Evolutionary conservation across 1,139 yeast species (phyloP).

Genomic region (Scheffersomyces titani): DNA sequence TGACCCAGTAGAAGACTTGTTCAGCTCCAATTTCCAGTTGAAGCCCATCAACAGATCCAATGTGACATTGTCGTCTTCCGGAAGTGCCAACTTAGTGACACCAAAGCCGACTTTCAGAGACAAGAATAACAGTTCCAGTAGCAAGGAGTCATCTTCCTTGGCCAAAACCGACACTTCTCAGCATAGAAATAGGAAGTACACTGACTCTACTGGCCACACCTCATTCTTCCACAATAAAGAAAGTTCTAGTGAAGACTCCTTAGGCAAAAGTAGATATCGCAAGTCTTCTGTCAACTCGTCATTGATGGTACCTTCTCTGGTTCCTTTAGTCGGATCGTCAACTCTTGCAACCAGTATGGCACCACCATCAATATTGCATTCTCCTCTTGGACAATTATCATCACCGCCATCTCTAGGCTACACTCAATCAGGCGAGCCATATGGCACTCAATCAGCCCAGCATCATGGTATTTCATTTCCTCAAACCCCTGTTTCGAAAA

Average conservation of each 20-base stretch:
- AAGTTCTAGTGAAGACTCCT: neutral
- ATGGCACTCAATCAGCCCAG: too few species aligned
- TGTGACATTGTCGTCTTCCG: constrained; percentile 22
- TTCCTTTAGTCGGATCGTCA: constrained; percentile 11
- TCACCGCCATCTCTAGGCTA: neutral
- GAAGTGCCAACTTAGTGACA: neutral
- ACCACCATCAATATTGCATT: neutral
- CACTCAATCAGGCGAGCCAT: neutral
- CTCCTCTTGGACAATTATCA: neutral
- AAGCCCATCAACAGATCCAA: constrained; percentile 35
- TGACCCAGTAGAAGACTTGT: constrained; percentile 13
- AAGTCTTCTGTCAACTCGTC: constrained; percentile 32
- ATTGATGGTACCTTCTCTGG: constrained; percentile 7
- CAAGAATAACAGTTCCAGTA: neutral
- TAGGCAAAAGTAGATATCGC: constrained; percentile 17
- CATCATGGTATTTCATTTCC: neutral
- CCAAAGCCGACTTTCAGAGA: neutral
- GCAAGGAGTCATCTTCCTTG: neutral
- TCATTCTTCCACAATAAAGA: neutral
- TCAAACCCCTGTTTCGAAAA: neutral
- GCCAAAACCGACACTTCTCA: neutral
- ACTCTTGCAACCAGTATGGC: constrained; percentile 4
- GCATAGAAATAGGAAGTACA: neutral
- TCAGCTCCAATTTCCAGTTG: constrained; percentile 27
- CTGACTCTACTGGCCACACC: neutral